These are phyloP conservation scores for Yarrowia sp. DNA, from an alignment of 805 yeast genomes.

Conservation along the genomic window DNA sequence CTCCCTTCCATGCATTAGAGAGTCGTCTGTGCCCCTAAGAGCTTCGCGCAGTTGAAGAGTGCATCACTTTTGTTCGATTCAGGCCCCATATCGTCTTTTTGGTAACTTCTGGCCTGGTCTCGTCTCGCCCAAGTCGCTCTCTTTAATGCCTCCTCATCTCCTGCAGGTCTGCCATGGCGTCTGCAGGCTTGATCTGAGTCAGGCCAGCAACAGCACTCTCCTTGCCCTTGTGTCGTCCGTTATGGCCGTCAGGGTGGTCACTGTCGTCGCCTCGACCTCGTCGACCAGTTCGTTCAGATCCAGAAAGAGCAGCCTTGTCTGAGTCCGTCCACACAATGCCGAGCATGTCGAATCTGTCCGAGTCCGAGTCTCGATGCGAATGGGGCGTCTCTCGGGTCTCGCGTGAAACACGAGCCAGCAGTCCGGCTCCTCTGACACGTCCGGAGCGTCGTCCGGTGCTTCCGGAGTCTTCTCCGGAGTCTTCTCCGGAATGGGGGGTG, in stretches of 20 bases:
- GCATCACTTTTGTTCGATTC: no score
- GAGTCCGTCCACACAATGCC: conserved; percentile 17
- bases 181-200: conserved; percentile 8
- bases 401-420: neutral
- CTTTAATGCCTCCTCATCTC: conserved; percentile 3
- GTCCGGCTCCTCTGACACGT: neutral
- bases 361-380: conserved; percentile 17
- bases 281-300: conserved; percentile 1
- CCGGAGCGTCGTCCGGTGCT: conserved; percentile 2
- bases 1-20: neutral
- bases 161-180: neutral
- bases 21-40: no score
- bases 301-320: conserved; percentile 1
- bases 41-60: no score
- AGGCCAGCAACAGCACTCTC: conserved; percentile 2
- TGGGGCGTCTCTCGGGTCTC: neutral
- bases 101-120: no score
- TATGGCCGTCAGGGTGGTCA: neutral
- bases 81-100: neutral
- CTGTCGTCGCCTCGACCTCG: conserved; percentile 12
- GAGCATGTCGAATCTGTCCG: conserved; percentile 8
- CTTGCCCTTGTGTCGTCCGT: neutral
- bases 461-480: conserved; percentile 10
- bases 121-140: no score
- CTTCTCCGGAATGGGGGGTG: conserved; percentile 10